Evolutionary conservation across 2,329 filamentous ascomycete species (phyloP), one percentile per base, ranked within the genome.

Genomic region (Fusarium circinatum): DNA sequence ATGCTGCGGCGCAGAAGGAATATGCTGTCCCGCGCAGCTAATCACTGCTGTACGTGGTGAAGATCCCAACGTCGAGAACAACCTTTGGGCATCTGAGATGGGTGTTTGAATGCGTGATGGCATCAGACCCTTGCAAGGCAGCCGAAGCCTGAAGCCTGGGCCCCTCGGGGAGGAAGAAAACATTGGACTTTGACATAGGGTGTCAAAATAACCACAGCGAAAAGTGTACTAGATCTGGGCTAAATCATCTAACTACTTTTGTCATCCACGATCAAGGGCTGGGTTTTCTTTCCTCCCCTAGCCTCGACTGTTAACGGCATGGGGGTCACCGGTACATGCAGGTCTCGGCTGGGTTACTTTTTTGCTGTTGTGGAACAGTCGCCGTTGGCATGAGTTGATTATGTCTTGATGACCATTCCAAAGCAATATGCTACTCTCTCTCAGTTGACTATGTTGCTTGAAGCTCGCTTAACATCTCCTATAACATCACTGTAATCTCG

Each of bases 91-190:
- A 62, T 47, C 59, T 39, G 48, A 62, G 62, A 58, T 75, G 56
- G 74, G 65, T 69, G 66, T 66, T 66, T 66, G 51, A 64, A 75
- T 78, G 74, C 68, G 70, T 71, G 68, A 78, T 78, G 75, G 71
- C 76, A 76, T 78, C 76, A 78, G 76, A 78, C 70, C 74, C 65
- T 62, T 66, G 69, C 34, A 45, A 66, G 56, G 48, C 63, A 66
- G 41, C 48, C 47, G 61, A 42, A 44, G 41, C 42, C 59, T 54
- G 61, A 71, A 48, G 45, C 26, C 45, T n/a, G 48, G 65, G 10
- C 42, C 42, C 57, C 7, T 20, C 8, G 26, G 45, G 45, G 26
- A 17, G 26, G 6, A 48, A 48, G 26, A 48, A 48, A 30, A 22
- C 20, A 30, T 10, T 6, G 20, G 45, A 22, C 13, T 8, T 41